Base-by-base conservation (phyloP, 495 filamentous ascomycete genomes). In the Penicillium coprophilum region DNA sequence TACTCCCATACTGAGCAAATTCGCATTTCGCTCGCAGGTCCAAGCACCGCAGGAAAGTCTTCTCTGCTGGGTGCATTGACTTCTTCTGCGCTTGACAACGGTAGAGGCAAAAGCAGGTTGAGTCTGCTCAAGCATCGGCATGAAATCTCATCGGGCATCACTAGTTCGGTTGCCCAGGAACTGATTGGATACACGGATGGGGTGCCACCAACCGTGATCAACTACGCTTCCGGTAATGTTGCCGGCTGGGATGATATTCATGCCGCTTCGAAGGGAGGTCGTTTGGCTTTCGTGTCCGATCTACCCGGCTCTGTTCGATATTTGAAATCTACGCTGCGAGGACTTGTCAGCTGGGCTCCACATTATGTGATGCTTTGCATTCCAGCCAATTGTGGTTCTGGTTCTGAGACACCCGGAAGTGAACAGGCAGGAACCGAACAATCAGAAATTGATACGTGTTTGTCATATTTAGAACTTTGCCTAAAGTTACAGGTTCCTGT, bases 241-340 rank as follows among this genome's bases (percentile, higher is more conserved):
- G 88, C 92, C 40, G 90, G 88, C 31, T 98, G 94, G 94, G 87
- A 89, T 60, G 94, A 97, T 69, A 92, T 97, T 45, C 94, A 98
- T 69, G 76, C 78, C 24, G 78, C 84, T n/a, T 84, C 91, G 2
- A 81, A 82, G 24, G 75, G 77, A 20, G 90, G 89, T 17, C 86
- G 95, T 47, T 71, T 98, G 6, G 89, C 92, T 11, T 90, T 96
- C 55, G 69, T 97, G 11, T 87, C 91, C 0, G 94, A 98, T 66
- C 92, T 93, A 32, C 92, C 94, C 3, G 94, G 94, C 2, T 89
- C 94, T 53, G 85, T 90, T 7, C 83, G 90, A 34, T 97, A 91
- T 71, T 79, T 91, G 39, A 85, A 93, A 54, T 97, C 95, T 2
- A 92, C 88, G 5, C 76, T 97, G 30, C 80, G 92, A 50, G 90